phyloP scores from a whole-genome alignment of 2,329 filamentous ascomycete species.

The Colletotrichum chrysophilum region DNA sequence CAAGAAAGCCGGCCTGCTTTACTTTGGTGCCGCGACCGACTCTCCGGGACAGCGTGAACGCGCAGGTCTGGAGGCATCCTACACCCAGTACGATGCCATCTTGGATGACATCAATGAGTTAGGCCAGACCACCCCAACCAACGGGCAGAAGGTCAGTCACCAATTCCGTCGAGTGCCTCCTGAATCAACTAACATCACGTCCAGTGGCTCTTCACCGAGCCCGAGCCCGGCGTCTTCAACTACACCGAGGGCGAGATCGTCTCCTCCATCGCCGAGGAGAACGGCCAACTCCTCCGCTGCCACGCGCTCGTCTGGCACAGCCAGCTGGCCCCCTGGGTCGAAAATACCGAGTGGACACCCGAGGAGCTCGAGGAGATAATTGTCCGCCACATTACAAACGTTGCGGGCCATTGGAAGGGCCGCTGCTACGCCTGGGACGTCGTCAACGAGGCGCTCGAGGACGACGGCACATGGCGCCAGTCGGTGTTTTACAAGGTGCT shows the following conservation, averaged over 20 bases:
- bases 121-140: constrained; percentile 65
- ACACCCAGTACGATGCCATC: constrained; percentile 59
- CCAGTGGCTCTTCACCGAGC: constrained; percentile 65
- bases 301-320: constrained; percentile 58
- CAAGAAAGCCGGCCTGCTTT: constrained; percentile 57
- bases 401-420: constrained; percentile 62
- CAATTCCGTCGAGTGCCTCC: not conserved
- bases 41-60: constrained; percentile 41
- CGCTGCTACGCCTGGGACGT: constrained; percentile 71
- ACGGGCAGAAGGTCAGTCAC: constrained; percentile 53
- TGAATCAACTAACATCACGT: not conserved
- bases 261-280: constrained; percentile 44
- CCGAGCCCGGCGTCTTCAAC: constrained; percentile 62
- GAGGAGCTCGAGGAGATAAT: constrained; percentile 58
- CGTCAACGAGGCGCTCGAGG: constrained; percentile 67
- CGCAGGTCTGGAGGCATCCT: constrained; percentile 51
- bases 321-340: constrained; percentile 43
- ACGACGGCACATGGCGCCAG: constrained; percentile 58
- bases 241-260: constrained; percentile 62
- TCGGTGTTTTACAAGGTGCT: constrained; percentile 61
- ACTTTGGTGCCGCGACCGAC: constrained; percentile 70
- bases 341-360: constrained; percentile 55
- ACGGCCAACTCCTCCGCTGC: constrained; percentile 58
- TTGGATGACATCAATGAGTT: constrained; percentile 61
- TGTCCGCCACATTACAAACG: constrained; percentile 62